Base-by-base conservation (phyloP, 2,329 filamentous ascomycete species). In the Aspergillus brasiliensis region DNA sequence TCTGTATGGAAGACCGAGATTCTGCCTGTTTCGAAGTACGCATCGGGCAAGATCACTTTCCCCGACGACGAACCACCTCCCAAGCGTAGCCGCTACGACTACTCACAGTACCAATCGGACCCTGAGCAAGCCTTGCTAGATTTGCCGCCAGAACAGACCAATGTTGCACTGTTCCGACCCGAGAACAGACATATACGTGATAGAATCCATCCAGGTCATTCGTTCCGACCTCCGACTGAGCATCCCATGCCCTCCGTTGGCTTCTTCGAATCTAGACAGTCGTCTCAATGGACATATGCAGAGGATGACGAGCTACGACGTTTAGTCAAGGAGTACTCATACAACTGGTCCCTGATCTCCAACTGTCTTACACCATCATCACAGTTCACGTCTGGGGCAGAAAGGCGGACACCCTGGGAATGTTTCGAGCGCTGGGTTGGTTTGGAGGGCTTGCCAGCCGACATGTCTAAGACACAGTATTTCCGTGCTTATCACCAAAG, bases 401-500 rank as follows among this genome's bases (percentile, higher is more conserved):
- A 98, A 73, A 86, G 95, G 62, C 86, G 95, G 51, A 98, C 94
- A 2, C 92, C 94, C 0, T 99, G 95, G 95, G 95, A 99, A 78
- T 99, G 95, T 73, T 99, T 99, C 69, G 95, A 99, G 77, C 86
- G 95, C 46, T 99, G 94, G 94, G 90, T 97, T 57, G 88, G 91
- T 67, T 81, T 98, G 11, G 95, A 98, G 77, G 92, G 93, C 1
- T 81, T 97, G 38, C 94, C 95, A 4, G 86, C 89, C 10, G 95
- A 99, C 65, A 96, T 98, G 89, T 88, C 90, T 17, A 97, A 97
- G 78, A 97, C 92, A 0, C 90, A 93, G 47, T 99, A 98, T 74
- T 99, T 98, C 82, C 91, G 92, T 70, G 86, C 86, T 10, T 89
- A 88, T 68, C 86, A 86, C 62, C 80, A 83, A 57, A 79, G 87